Base-by-base conservation (phyloP, 805 yeast species). In the Candida khao-thaluensis region DNA sequence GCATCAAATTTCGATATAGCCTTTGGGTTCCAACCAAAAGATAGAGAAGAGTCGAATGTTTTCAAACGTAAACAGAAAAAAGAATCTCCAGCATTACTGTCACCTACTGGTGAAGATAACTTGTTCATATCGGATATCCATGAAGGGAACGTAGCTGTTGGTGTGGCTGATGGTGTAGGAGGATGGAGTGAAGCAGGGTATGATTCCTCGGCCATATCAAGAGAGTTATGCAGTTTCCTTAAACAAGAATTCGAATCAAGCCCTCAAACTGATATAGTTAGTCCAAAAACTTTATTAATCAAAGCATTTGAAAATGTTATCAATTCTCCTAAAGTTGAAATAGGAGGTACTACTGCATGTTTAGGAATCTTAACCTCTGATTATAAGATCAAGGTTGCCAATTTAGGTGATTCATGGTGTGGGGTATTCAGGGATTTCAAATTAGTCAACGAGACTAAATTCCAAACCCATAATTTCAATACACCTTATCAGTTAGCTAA, bases 81-180 rank as follows among this genome's bases (percentile, higher is more conserved):
- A 31, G 59, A 52, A 11, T 66, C 69, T 4, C 47, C 48, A 24
- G 83, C 89, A 1, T 41, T 54, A 26, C 46, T 50, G 28, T 65
- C 70, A 5, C 51, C 85, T 4, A 73, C 87, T 2, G 95, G 95
- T 3, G 95, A 85, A 54, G 95, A 85, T 54, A 85, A 82, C 54
- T 79, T 71, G 50, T 78, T 85, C 42, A 67, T 81, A 18, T 70
- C 77, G 7, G 60, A 60, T 20, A 59, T 54, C 14, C 18, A 16
- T 1, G 63, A 64, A 35, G 69, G 72, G 2, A 62, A 60, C 20
- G 45, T 82, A 0, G 76, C 83, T 4, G 71, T 81, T n/a, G 95
- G 91, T 16, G 93, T 85, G 3, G 84, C 96, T 5, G 99, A 91
- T 63, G 99, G 99, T 10, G 98, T 93, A 3, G 98, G 98, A 11